Conservation (phyloP, 176 grass and related monocot species). For the Saccharum spontaneum region DNA sequence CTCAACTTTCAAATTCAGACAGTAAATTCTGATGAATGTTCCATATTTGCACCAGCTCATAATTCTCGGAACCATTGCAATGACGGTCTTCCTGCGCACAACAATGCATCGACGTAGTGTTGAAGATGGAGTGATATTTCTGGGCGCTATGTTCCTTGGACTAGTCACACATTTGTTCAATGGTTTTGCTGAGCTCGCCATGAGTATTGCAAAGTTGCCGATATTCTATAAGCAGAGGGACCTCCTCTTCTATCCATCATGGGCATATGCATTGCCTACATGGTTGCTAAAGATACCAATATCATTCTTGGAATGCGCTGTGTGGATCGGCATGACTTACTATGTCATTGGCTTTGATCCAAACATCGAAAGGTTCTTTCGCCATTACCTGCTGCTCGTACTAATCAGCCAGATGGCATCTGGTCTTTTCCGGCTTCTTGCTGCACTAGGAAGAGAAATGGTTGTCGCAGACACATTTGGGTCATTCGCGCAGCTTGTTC, state of each 20-base stretch:
- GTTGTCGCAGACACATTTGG: conserved; percentile 95
- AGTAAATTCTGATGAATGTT: neutral
- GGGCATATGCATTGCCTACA: conserved; percentile 83
- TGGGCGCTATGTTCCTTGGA: conserved; percentile 94
- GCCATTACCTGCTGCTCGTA: conserved; percentile 86
- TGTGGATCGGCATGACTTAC: conserved; percentile 87
- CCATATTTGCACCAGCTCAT: conserved; percentile 59
- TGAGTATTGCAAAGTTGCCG: conserved; percentile 82
- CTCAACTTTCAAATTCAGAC: neutral
- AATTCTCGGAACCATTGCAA: conserved; percentile 85
- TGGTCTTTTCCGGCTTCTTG: conserved; percentile 86
- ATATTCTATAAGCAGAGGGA: conserved; percentile 99
- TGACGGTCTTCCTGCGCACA: conserved; percentile 91
- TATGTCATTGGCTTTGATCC: conserved; percentile 96
- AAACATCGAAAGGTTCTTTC: conserved; percentile 81
- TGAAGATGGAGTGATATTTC: conserved; percentile 78
- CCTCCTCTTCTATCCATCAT: conserved; percentile 88
- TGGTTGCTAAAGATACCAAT: conserved; percentile 95
- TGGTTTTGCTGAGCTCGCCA: conserved; percentile 87
- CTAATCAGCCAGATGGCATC: conserved; percentile 93
- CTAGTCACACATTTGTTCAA: conserved; percentile 95
- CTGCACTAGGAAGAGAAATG: conserved; percentile 92
- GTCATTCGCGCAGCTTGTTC: conserved; percentile 88
- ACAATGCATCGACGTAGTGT: conserved; percentile 52
- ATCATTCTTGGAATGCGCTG: conserved; percentile 86